phyloP scores from a whole-genome alignment of 352 stramenopile species.

The Blastocystis sp. region DNA sequence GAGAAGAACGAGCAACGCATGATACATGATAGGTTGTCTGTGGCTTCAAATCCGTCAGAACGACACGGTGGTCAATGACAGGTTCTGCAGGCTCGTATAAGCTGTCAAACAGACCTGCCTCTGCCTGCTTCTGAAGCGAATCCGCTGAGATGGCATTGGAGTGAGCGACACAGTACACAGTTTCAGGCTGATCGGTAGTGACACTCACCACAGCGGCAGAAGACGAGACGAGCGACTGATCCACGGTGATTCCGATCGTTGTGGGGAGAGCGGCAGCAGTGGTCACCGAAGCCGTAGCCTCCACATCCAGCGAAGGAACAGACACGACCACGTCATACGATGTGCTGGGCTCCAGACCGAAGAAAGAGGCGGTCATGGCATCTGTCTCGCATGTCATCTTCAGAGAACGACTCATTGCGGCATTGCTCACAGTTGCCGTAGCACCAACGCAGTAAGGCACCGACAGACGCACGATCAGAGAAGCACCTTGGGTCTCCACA shows the following conservation, averaged over 20 bases:
- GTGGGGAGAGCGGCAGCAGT: background rate
- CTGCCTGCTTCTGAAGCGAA: background rate
- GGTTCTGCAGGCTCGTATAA: background rate
- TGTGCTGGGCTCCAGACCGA: background rate
- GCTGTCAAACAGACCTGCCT: background rate
- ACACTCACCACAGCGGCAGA: background rate
- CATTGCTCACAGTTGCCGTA: background rate
- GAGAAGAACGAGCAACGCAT: background rate
- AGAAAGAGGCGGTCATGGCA: background rate
- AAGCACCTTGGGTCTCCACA: background rate
- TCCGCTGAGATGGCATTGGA: background rate
- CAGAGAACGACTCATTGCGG: background rate
- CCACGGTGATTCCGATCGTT: background rate
- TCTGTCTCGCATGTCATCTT: background rate
- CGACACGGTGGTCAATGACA: background rate
- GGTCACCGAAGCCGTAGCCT: background rate
- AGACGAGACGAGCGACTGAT: background rate
- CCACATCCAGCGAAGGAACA: background rate
- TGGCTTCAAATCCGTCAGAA: background rate
- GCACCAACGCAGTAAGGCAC: background rate
- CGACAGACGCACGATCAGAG: background rate
- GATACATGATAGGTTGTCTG: background rate
- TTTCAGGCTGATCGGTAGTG: background rate
- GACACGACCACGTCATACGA: background rate
- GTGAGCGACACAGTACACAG: conserved; percentile 1